These are phyloP conservation scores for Marasmius oreades DNA, from an alignment of 1,284 basidiomycete genomes.

Conservation along the genomic window DNA sequence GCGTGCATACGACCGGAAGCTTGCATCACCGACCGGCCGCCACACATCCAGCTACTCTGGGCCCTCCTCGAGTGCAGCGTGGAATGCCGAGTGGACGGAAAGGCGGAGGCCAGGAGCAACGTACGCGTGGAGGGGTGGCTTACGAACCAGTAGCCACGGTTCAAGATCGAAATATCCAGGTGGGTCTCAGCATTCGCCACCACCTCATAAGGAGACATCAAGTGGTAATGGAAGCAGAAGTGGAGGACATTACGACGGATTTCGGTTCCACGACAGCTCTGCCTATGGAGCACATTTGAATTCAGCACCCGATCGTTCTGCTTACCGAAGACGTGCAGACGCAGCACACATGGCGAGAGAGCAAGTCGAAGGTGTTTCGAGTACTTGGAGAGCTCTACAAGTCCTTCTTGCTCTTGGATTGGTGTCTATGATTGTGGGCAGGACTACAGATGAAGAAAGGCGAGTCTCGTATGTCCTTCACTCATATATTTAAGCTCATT, in stretches of 20 bases:
- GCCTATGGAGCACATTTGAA: background rate
- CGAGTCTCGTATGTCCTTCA: background rate
- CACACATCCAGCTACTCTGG: slow-evolving; percentile 1
- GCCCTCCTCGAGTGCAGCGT: slow-evolving; percentile 1
- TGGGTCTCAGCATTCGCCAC: background rate
- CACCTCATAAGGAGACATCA: background rate
- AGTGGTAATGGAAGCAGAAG: background rate
- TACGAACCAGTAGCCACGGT: background rate
- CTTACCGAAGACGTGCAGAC: slow-evolving; percentile 11
- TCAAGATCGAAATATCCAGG: background rate
- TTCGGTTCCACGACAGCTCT: background rate
- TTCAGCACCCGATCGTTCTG: slow-evolving; percentile 3
- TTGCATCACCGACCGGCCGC: background rate
- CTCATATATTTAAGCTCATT: background rate
- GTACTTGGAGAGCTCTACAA: slow-evolving; percentile 12
- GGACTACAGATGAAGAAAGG: background rate
- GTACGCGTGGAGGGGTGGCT: slow-evolving; percentile 11
- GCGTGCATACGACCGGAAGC: slow-evolving; percentile 16
- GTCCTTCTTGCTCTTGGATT: slow-evolving; percentile 7
- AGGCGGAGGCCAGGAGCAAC: slow-evolving; percentile 14
- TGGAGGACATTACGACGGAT: background rate
- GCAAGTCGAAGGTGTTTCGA: slow-evolving; percentile 9
- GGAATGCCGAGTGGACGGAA: slow-evolving; percentile 10
- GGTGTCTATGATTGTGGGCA: background rate
- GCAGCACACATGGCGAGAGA: slow-evolving; percentile 10